Conservation (phyloP, 2,329 filamentous ascomycete genomes). For the Cercospora nicotianae region DNA sequence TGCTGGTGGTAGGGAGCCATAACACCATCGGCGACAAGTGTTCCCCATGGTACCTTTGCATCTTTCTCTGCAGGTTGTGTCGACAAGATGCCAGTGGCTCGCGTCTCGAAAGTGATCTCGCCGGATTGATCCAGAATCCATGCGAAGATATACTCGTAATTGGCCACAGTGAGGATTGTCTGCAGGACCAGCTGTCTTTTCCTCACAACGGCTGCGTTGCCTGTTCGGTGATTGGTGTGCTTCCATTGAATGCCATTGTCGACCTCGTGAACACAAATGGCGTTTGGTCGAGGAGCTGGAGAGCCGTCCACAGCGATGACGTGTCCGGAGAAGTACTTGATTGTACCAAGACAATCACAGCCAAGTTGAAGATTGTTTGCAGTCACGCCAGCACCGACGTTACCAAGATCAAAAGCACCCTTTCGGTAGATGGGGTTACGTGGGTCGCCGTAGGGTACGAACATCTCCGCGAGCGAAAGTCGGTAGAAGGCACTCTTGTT, state of each 20-base stretch:
- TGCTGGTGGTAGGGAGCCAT: constrained; percentile 73
- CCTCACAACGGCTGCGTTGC: constrained; percentile 60
- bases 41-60: constrained; percentile 64
- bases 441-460: constrained; percentile 62
- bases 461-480: constrained; percentile 67
- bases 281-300: constrained; percentile 61
- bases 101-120: constrained; percentile 65
- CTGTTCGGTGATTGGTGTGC: constrained; percentile 66
- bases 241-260: constrained; percentile 70
- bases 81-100: constrained; percentile 67
- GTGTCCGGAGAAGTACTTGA: constrained; percentile 64
- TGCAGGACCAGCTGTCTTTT: constrained; percentile 64
- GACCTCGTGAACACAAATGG: constrained; percentile 69
- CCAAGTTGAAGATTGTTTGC: constrained; percentile 69
- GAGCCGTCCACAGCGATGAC: constrained; percentile 42
- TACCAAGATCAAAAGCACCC: constrained; percentile 68
- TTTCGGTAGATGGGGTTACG: constrained; percentile 68
- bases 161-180: constrained; percentile 63
- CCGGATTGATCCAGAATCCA: constrained; percentile 69
- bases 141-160: constrained; percentile 69
- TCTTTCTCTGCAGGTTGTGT: constrained; percentile 68
- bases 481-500: constrained; percentile 65
- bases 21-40: constrained; percentile 67
- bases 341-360: constrained; percentile 69
- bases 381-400: constrained; percentile 64